phyloP scores from a whole-genome alignment of 225 moss, liverwort and hornwort genomes.

The Rhytidiadelphus loreus region DNA sequence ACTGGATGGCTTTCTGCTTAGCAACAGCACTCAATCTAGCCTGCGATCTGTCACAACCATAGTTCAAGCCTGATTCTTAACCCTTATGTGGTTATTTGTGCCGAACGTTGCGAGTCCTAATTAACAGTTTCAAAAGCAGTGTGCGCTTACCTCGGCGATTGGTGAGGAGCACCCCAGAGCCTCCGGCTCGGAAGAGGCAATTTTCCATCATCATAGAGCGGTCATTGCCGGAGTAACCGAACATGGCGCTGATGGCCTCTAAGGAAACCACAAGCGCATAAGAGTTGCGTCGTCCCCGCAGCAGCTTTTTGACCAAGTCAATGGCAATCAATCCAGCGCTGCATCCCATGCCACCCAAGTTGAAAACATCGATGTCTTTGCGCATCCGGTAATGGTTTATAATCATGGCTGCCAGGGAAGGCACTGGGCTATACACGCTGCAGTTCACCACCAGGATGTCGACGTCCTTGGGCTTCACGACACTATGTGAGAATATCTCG shows the following conservation, averaged over 20 bases:
- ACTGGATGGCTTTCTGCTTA: background rate
- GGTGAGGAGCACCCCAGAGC: conserved; percentile 17
- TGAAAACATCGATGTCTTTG: conserved; percentile 20
- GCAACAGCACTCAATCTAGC: background rate
- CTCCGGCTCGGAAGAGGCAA: conserved; percentile 30
- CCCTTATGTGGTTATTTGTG: background rate
- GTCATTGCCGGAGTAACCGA: conserved; percentile 19
- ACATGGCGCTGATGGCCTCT: conserved; percentile 4
- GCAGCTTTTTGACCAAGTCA: conserved; percentile 15
- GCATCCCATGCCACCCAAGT: conserved; percentile 42
- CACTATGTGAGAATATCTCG: conserved; percentile 10
- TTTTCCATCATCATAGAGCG: conserved; percentile 34
- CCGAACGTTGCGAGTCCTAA: background rate
- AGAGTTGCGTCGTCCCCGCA: background rate
- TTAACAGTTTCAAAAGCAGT: background rate
- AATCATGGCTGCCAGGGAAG: conserved; percentile 28
- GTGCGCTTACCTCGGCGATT: conserved; percentile 16
- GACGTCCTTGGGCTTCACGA: conserved; percentile 11
- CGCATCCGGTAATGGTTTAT: conserved; percentile 33
- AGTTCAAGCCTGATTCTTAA: background rate
- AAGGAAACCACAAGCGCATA: conserved; percentile 3
- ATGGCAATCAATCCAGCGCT: conserved; percentile 31
- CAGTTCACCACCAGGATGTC: conserved; percentile 31
- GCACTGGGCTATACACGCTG: conserved; percentile 24
- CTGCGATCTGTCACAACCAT: background rate